Percentiles rank a stretch among this genome's conserved stretches.
phyloP scores from a whole-genome alignment of 768 basidiomycete genomes.

The Collybia mongolica region DNA sequence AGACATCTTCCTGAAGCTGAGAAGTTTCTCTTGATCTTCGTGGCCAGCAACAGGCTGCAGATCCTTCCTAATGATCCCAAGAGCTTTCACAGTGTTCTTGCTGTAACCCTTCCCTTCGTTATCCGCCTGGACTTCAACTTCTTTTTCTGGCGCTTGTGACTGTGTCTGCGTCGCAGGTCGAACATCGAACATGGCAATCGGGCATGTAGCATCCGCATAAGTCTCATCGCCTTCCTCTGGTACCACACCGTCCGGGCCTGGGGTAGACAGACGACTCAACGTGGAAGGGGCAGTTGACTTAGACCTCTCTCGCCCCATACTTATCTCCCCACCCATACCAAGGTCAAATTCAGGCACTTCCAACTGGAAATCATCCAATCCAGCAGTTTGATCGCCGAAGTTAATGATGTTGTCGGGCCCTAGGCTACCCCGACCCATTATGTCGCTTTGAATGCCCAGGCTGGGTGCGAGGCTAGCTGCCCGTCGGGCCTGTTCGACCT shows the following conservation, averaged over 20 bases:
- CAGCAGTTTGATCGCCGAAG: slow-evolving; percentile 54
- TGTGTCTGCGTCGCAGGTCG: slow-evolving; percentile 46
- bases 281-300: slow-evolving; percentile 56
- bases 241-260: slow-evolving; percentile 51
- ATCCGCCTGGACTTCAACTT: slow-evolving; percentile 33
- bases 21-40: slow-evolving; percentile 50
- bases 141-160: slow-evolving; percentile 44
- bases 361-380: slow-evolving; percentile 72
- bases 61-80: slow-evolving; percentile 72
- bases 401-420: slow-evolving; percentile 60
- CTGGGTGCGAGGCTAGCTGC: slow-evolving; percentile 65
- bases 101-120: slow-evolving; percentile 76
- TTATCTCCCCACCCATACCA: slow-evolving; percentile 31
- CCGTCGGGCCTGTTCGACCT: slow-evolving; percentile 72
- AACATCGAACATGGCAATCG: slow-evolving; percentile 79
- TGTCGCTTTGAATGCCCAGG: slow-evolving; percentile 52
- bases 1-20: slow-evolving; percentile 80
- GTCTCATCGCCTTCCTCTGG: slow-evolving; percentile 60
- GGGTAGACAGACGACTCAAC: slow-evolving; percentile 65
- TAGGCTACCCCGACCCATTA: slow-evolving; percentile 51
- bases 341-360: slow-evolving; percentile 53
- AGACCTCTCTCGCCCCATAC: slow-evolving; percentile 29
- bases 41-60: slow-evolving; percentile 52
- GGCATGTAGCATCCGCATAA: slow-evolving; percentile 70
- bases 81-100: slow-evolving; percentile 85